Base-by-base conservation (phyloP, 2,329 filamentous ascomycete species). In the Fusarium compactum region DNA sequence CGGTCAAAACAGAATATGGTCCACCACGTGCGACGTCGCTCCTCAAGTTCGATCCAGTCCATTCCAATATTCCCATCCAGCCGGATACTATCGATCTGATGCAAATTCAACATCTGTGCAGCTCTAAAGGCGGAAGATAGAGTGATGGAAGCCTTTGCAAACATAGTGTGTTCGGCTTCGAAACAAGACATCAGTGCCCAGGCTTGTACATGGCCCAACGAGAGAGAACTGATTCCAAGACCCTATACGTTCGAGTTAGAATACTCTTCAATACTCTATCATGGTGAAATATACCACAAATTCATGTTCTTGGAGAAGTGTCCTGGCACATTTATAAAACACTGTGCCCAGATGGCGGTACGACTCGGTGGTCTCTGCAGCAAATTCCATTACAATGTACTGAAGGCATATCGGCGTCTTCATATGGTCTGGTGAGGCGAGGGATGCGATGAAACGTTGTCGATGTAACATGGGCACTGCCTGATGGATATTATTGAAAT, bases 1-100 rank as follows among this genome's bases (percentile, higher is more conserved):
- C 62, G 40, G 48, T 65, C 62, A 24, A 65, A 65, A 29, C 62
- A 65, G 40, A 65, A 65, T 43, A 65, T 65, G 11, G 62, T 65
- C 62, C 62, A 65, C 62, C 62, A 65, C 9, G 60, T 65, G 7
- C 60, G 62, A 6, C 62, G 62, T 9, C n/a, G 45, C 20, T 65
- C 60, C 12, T 65, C 62, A 10, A 65, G 16, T 18, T 30, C 32
- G 27, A 59, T 65, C 45, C 45, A 65, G 32, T 65, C 62, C 27
- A 16, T 8, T 10, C 11, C 6, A 3, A 27, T n/a, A 8, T 14
- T 25, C 7, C 9, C 12, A 3, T 1, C 4, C 8, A 14, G 11
- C 4, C 27, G 18, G 3, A 20, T 3, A 15, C 16, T 11, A 20
- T 65, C 62, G 9, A 43, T 20, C 18, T 34, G 22, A 20, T 65